Base-by-base conservation (phyloP, 202 grass and related monocot species). In the Musa balbisiana region DNA sequence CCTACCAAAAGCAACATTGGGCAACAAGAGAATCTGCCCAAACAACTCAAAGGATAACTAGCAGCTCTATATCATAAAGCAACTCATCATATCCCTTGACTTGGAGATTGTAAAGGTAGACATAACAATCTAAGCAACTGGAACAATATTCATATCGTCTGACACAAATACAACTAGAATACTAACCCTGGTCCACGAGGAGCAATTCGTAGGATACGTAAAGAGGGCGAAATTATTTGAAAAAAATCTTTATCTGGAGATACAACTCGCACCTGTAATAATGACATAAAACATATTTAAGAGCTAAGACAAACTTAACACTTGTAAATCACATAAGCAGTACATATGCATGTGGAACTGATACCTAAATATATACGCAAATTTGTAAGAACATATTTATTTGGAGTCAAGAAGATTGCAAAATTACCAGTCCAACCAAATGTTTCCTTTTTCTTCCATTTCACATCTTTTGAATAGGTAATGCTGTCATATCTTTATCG, bases 241-340 rank as follows among this genome's bases (percentile, higher is more conserved):
- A 98, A 98, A 85, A 98, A 98, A 55, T 98, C 94, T 83, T 98
- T 98, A 83, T 98, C 94, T 74, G 94, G 91, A 78, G 94, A 98
- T 75, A 98, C 91, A 85, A 98, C 82, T 64, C 94, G 84, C 25
- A 98, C 94, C 94, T 98, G 67, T 75, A 49, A n/a, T 59, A 26
- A 71, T 54, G 51, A 27, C 11, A 71, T 14, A 19, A 84, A 79
- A 74, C 55, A 55, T 66, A 52, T 74, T 72, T 83, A 81, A n/a
- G 60, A 21, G 70, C 20, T 76, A 52, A 55, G 20, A 22, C 79
- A 53, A 68, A 58, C 49, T 50, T 51, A 54, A 54, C 13, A 55
- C 13, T 21, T 24, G 20, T 25, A 52, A 5, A 9, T 23, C 27
- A 27, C 58, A 62, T 15, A 62, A 62, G 8, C 16, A 17, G 25